phyloP scores from a whole-genome alignment of 441 rosid genomes.

The Bocquillonia castaneifolia region DNA sequence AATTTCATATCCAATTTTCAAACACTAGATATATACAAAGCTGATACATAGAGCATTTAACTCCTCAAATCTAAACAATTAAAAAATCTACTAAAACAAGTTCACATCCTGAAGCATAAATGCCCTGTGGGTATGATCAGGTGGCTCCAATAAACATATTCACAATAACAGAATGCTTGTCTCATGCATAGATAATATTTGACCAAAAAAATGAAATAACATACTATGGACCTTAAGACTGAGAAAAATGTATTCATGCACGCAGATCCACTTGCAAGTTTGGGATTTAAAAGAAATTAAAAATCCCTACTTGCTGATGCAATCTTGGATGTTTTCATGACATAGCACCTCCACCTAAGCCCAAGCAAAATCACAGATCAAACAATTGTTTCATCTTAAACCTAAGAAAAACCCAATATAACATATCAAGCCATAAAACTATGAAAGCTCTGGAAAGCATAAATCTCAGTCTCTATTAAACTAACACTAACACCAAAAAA shows the following conservation, averaged over 20 bases:
- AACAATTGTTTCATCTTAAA: slow-evolving; percentile 2
- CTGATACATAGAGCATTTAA: not conserved
- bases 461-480: not conserved
- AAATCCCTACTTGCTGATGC: not conserved
- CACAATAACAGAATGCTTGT: too few relatives aligned
- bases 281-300: not conserved
- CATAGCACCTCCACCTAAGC: slow-evolving; percentile 2
- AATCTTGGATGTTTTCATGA: not conserved
- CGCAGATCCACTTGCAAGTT: slow-evolving; percentile 4
- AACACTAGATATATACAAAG: not conserved
- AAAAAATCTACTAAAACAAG: not conserved
- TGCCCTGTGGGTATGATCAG: not conserved
- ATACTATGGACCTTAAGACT: too few relatives aligned
- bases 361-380: slow-evolving; percentile 12
- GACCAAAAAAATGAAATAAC: too few relatives aligned
- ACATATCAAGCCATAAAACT: not conserved
- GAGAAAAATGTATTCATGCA: not conserved
- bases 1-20: not conserved
- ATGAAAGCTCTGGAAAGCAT: not conserved
- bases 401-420: not conserved
- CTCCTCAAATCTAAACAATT: not conserved
- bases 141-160: too few relatives aligned
- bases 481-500: not conserved
- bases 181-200: too few relatives aligned
- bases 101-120: slow-evolving; percentile 1